phyloP scores from a whole-genome alignment of 805 yeast species.

The Yamadazyma endophytica region DNA sequence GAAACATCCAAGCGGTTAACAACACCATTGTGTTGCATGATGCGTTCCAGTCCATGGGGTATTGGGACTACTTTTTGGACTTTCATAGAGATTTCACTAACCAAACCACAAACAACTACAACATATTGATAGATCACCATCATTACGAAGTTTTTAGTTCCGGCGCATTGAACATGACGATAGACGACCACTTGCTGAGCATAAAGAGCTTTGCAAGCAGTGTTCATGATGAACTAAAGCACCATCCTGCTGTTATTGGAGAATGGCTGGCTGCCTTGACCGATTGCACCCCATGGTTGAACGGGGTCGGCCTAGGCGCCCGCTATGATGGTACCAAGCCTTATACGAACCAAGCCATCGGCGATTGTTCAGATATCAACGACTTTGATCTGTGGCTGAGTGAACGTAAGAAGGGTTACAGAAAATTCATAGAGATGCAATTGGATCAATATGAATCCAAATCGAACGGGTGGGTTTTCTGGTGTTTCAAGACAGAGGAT shows the following conservation, averaged over 20 bases:
- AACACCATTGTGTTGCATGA: constrained; percentile 58
- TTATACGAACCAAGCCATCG: constrained; percentile 20
- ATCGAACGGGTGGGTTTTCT: constrained; percentile 62
- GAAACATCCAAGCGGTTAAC: constrained; percentile 24
- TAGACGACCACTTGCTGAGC: constrained; percentile 26
- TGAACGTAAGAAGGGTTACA: constrained; percentile 41
- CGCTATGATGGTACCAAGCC: constrained; percentile 50
- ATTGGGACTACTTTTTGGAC: constrained; percentile 41
- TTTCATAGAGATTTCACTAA: constrained; percentile 8
- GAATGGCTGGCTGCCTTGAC: constrained; percentile 76
- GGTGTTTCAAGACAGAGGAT: constrained; percentile 68
- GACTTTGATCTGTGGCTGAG: constrained; percentile 40
- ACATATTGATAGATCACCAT: constrained; percentile 38
- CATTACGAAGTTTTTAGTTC: constrained; percentile 34
- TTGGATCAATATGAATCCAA: constrained; percentile 45
- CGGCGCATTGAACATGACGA: constrained; percentile 20
- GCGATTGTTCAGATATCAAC: constrained; percentile 43
- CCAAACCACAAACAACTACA: constrained; percentile 22
- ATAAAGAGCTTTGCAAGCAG: constrained; percentile 28
- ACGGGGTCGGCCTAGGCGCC: constrained; percentile 65
- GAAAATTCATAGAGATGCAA: constrained; percentile 58
- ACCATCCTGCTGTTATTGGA: constrained; percentile 55
- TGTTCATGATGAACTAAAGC: constrained; percentile 32
- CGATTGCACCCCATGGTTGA: constrained; percentile 67
- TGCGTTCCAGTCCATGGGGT: constrained; percentile 54